Base-by-base conservation (phyloP, 2,329 filamentous ascomycete species). In the Blastomyces silverae region DNA sequence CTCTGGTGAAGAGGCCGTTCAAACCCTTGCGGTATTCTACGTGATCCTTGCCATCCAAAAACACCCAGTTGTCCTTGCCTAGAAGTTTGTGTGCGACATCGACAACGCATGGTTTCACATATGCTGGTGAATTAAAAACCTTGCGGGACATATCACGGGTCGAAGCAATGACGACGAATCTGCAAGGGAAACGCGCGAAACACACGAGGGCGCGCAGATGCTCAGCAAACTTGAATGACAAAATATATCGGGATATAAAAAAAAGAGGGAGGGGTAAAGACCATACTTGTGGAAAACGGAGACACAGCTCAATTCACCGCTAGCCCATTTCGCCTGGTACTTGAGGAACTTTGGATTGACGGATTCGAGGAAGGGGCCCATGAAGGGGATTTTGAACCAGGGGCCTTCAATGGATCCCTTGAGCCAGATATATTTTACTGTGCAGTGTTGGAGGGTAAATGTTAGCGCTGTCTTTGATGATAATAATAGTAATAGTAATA, bases 201-300 rank as follows among this genome's bases (percentile, higher is more conserved):
- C 22, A n/a, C 15, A 3, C 28, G 57, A 22, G 48, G 48, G 48
- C n/a, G 31, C 17, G 56, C 56, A 11, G 6, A 59, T 44, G 56
- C 28, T 39, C 37, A 39, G 37, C 37, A 59, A 10, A 37, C 13
- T 53, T 7, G 22, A 15, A 15, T 5, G 11, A 28, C n/a, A 28
- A 22, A 53, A 25, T 52, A 25, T 53, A 5, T 17, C 37, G 37
- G 2, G 1, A 53, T 39, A 42, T 39, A 55, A 31, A 50, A n/a
- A 34, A 34, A 34, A 55, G 7, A 3, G 8, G 1, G 31, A 10
- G 31, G 17, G 11, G 13, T 0, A 31, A 13, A 7, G 7, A 52
- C 13, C 87, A 71, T 85, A 96, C 91, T 97, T 99, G 86, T 99
- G 94, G 82, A 99, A 99, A 73, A 99, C 92, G 2, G 92, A 97